A percentile compares a stretch with the other conserved stretches of the same genome.
phyloP scores from a whole-genome alignment of 2,329 filamentous ascomycete species.

The Mycosphaerelloides madeirae region DNA sequence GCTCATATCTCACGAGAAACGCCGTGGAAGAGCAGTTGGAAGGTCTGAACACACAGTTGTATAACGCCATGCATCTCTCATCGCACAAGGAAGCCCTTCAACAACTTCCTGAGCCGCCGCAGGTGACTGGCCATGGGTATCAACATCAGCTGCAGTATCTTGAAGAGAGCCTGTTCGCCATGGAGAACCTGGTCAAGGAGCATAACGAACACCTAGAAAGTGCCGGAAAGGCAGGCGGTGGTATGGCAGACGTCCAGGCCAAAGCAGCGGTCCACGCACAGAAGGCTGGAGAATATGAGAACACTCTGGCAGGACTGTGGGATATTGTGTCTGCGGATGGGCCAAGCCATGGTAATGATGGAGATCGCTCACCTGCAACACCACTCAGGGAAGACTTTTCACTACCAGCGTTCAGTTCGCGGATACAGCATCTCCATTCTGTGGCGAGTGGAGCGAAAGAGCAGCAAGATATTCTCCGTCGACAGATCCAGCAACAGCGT shows the following conservation, averaged over 20 bases:
- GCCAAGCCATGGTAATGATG: conserved; percentile 35
- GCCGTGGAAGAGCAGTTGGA: conserved; percentile 31
- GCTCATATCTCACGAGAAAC: conserved; percentile 18
- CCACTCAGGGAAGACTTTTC: conserved; percentile 54
- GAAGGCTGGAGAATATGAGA: conserved; percentile 53
- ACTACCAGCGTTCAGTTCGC: conserved; percentile 68
- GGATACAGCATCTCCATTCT: conserved; percentile 72
- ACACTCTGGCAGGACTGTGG: conserved; percentile 49
- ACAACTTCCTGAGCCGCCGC: conserved; percentile 55
- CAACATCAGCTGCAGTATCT: conserved; percentile 66
- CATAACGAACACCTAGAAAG: conserved; percentile 26
- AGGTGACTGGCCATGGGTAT: conserved; percentile 52
- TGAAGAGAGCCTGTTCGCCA: conserved; percentile 51
- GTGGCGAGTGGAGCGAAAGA: conserved; percentile 75
- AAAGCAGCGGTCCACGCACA: conserved; percentile 24
- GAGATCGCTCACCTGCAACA: conserved; percentile 10
- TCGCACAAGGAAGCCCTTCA: conserved; percentile 49
- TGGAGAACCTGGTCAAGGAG: conserved; percentile 30
- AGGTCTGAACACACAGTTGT: conserved; percentile 28
- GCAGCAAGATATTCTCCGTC: conserved; percentile 81
- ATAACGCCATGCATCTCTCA: conserved; percentile 35
- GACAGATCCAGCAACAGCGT: conserved; percentile 92
- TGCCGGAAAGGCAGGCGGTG: conserved; percentile 16
- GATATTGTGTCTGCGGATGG: conserved; percentile 46
- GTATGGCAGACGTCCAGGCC: neutral